phyloP scores from a whole-genome alignment of 2,329 filamentous ascomycete genomes.

The Phialophora macrospora region DNA sequence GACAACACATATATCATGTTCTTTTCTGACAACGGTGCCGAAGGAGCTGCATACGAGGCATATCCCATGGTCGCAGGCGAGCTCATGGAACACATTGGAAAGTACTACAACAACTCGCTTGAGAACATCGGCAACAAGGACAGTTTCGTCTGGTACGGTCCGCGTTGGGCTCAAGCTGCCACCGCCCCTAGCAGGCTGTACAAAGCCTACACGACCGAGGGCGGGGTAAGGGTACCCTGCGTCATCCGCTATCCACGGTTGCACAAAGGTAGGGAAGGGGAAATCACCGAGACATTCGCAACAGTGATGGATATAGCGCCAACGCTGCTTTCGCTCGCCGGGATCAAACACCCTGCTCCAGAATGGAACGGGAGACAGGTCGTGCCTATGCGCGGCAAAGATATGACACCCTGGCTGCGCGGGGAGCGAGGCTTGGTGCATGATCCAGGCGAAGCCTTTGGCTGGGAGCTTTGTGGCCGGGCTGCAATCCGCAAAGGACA shows the following conservation, averaged over 20 bases:
- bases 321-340: slow-evolving; percentile 51
- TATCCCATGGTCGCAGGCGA: slow-evolving; percentile 50
- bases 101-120: slow-evolving; percentile 56
- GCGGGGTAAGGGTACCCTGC: slow-evolving; percentile 46
- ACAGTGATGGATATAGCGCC: slow-evolving; percentile 60
- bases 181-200: slow-evolving; percentile 49
- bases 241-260: slow-evolving; percentile 43
- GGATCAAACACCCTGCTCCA: slow-evolving; percentile 58
- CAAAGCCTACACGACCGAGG: slow-evolving; percentile 46
- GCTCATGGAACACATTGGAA: slow-evolving; percentile 51
- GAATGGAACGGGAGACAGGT: slow-evolving; percentile 57
- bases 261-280: slow-evolving; percentile 29
- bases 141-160: slow-evolving; percentile 58
- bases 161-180: slow-evolving; percentile 55
- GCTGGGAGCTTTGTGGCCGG: slow-evolving; percentile 62
- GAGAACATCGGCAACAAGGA: slow-evolving; percentile 55
- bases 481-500: slow-evolving; percentile 61
- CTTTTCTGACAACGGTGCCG: slow-evolving; percentile 58
- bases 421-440: slow-evolving; percentile 52
- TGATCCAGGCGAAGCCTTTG: slow-evolving; percentile 57
- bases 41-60: slow-evolving; percentile 54
- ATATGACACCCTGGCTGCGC: slow-evolving; percentile 52
- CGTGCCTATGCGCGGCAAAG: slow-evolving; percentile 58
- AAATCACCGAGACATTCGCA: slow-evolving; percentile 46
- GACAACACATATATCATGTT: slow-evolving; percentile 58